A percentile compares a stretch with the other conserved stretches of the same genome.
phyloP scores from a whole-genome alignment of 441 rosid species.

The Croton setiger region DNA sequence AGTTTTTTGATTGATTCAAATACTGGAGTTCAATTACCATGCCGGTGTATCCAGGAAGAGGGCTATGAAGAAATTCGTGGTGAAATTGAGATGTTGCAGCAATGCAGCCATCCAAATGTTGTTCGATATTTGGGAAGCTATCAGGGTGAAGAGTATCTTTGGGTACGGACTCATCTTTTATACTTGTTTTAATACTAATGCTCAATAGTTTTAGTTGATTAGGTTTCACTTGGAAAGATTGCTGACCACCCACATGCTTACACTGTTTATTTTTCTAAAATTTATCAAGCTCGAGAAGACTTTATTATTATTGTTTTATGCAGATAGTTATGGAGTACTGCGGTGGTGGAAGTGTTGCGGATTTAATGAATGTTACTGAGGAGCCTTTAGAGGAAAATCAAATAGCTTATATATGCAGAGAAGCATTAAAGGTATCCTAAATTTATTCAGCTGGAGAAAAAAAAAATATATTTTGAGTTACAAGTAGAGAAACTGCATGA shows the following conservation, averaged over 20 bases:
- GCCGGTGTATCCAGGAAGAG: constrained; percentile 65
- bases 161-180: constrained; percentile 54
- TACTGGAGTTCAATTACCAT: constrained; percentile 18
- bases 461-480: background rate
- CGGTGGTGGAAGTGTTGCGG: constrained; percentile 99
- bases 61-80: constrained; percentile 99
- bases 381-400: constrained; percentile 95
- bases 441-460: constrained; percentile 14
- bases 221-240: background rate
- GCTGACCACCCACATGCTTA: background rate
- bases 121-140: constrained; percentile 97
- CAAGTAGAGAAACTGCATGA: background rate
- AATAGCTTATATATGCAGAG: constrained; percentile 93
- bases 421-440: constrained; percentile 78
- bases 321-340: constrained; percentile 99
- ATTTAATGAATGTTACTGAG: constrained; percentile 86
- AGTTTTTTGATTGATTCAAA: constrained; percentile 15
- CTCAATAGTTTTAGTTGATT: constrained; percentile 11
- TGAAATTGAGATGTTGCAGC: constrained; percentile 99
- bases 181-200: constrained; percentile 7
- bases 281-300: constrained; percentile 17
- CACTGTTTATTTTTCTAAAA: background rate
- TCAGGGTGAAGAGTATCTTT: constrained; percentile 98
- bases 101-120: constrained; percentile 95
- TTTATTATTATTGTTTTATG: constrained; percentile 39